Base-by-base conservation (phyloP, 2,329 filamentous ascomycete genomes). In the Verticillium longisporum region DNA sequence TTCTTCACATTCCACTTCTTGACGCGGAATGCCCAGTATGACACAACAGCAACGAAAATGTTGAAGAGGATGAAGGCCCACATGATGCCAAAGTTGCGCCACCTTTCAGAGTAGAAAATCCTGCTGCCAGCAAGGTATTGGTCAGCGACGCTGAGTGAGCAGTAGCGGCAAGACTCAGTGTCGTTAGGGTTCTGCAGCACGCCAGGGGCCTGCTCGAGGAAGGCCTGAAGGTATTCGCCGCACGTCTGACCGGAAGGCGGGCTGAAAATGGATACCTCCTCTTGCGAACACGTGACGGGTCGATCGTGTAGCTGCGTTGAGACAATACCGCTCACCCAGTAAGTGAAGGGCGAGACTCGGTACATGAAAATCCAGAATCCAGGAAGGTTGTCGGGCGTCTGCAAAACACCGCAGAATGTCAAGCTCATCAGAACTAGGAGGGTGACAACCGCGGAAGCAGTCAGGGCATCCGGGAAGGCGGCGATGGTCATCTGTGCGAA, bases 301-400 rank as follows among this genome's bases (percentile, higher is more conserved):
- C 86, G 76, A 14, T 74, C 78, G 58, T 86, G 80, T 2, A 92
- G 77, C 70, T 88, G 83, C 0, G 88, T 89, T 1, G 85, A 79
- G 2, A 90, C 80, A 72, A 92, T 87, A 11, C 85, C 88, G 1
- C 80, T 80, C 61, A 92, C 85, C 79, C 80, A 85, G 72, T 90
- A 91, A 0, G 86, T 89, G 62, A 90, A 87, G 0, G 87, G 87
- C 0, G 82, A 86, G 11, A 85, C 78, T 31, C 84, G 81, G 72
- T 91, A 89, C 88, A 91, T 91, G 75, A 90, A 91, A 63, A 85
- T 85, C 89, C 89, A 92, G 76, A 92, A 92, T 0, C 84, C 80
- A 0, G 89, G 88, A 1, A 92, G 77, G 0, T 80, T 78, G 3
- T 68, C 62, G 0, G 86, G 83, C 0, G 80, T 72, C 62, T 88